phyloP scores from a whole-genome alignment of 257 asterid genomes.

The Cruciata laevipes region DNA sequence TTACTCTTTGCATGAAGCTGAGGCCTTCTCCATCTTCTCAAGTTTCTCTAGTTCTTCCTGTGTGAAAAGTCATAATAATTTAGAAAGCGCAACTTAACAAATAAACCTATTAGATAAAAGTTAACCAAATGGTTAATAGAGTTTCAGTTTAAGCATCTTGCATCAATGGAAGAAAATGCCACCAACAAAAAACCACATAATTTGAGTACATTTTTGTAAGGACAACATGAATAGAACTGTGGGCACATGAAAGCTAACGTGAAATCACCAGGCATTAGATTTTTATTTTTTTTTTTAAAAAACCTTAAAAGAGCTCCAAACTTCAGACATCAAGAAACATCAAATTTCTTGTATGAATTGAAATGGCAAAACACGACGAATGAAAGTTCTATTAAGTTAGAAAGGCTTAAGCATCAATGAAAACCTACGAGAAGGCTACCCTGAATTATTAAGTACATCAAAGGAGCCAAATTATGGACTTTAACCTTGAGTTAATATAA shows the following conservation, averaged over 20 bases:
- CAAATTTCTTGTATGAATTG: not conserved
- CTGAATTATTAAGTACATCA: not conserved
- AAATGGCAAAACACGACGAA: not conserved
- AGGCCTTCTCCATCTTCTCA: slow-evolving; percentile 77
- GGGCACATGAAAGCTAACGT: not conserved
- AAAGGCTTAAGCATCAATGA: not conserved
- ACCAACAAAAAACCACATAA: not conserved
- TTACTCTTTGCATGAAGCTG: slow-evolving; percentile 91
- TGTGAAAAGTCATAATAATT: slow-evolving; percentile 4
- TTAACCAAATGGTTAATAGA: not conserved
- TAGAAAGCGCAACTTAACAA: not conserved
- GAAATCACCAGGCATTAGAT: not conserved
- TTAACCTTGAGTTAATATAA: not conserved
- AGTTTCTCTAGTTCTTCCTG: slow-evolving; percentile 90
- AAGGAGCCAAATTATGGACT: not conserved
- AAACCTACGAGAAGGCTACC: not conserved
- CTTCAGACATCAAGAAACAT: not conserved
- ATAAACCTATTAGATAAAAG: not conserved
- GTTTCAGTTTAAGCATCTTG: not conserved
- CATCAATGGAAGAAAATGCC: not conserved
- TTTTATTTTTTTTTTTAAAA: no score
- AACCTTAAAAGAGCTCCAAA: not conserved
- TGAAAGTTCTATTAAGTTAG: not conserved
- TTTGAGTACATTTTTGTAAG: not conserved
- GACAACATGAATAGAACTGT: not conserved